phyloP scores from a whole-genome alignment of 2,329 filamentous ascomycete species.

The Xylaria sp. region DNA sequence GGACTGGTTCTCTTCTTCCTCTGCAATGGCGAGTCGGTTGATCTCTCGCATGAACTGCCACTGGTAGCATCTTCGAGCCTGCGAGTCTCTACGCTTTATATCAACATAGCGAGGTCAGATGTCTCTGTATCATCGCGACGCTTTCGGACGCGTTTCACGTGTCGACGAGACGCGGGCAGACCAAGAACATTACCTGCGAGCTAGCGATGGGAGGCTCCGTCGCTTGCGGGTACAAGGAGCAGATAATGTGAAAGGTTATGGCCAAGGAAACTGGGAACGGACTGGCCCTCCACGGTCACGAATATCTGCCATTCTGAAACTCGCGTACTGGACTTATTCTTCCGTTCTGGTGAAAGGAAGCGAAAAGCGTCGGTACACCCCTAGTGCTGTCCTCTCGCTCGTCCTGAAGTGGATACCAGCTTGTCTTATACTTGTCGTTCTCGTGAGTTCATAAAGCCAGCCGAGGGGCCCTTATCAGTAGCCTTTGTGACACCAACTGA shows the following conservation, averaged over 20 bases:
- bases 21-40: not conserved
- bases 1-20: not conserved
- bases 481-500: not conserved
- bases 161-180: not conserved
- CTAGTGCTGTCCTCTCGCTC: not conserved
- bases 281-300: conserved; percentile 14
- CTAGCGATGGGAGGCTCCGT: conserved; percentile 17
- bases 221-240: conserved; percentile 19
- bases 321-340: conserved; percentile 29
- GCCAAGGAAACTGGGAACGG: conserved; percentile 19
- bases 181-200: conserved; percentile 23
- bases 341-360: conserved; percentile 26
- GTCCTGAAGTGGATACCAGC: conserved; percentile 32
- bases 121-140: conserved; percentile 25
- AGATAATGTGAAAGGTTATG: conserved; percentile 2
- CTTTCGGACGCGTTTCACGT: conserved; percentile 11
- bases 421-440: conserved; percentile 28
- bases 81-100: not conserved
- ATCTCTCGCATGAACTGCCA: not conserved
- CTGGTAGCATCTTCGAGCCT: not conserved
- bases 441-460: conserved; percentile 15
- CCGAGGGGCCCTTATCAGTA: not conserved
- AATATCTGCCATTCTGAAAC: conserved; percentile 19
- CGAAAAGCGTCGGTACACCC: conserved; percentile 17
- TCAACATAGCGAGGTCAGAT: not conserved